phyloP scores from a whole-genome alignment of 176 grass and related monocot genomes.

The Oryza nivara region DNA sequence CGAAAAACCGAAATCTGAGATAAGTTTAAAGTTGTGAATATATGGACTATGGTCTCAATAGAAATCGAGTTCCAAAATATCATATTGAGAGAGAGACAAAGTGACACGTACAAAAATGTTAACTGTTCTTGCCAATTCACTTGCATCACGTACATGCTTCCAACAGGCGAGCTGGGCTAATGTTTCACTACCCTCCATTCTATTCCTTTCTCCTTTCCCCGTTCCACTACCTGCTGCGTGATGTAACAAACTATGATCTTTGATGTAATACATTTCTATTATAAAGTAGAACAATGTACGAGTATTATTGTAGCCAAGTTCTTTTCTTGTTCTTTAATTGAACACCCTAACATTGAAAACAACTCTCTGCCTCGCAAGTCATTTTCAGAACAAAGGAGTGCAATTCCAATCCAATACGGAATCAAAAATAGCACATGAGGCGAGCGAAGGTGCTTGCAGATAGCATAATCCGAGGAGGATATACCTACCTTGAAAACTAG shows the following conservation, averaged over 20 bases:
- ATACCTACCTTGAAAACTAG: background rate
- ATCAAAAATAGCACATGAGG: slow-evolving; percentile 5
- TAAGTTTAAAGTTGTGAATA: no score
- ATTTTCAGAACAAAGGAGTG: background rate
- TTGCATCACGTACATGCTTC: background rate
- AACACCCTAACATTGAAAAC: slow-evolving; percentile 3
- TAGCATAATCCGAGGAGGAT: slow-evolving; percentile 14
- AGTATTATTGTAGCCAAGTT: background rate
- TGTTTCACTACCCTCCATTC: no score
- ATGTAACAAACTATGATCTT: background rate
- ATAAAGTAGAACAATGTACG: background rate
- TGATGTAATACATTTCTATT: background rate
- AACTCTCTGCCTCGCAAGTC: background rate
- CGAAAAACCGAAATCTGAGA: no score
- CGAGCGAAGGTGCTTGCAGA: slow-evolving; percentile 26
- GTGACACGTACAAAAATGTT: no score
- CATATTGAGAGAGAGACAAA: no score
- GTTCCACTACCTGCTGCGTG: background rate
- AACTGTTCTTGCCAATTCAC: background rate
- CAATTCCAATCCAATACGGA: background rate
- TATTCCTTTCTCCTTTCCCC: background rate
- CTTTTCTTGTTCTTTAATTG: background rate
- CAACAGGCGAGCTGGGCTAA: background rate
- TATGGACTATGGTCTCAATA: no score
- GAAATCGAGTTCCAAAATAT: no score